Percentiles rank a stretch among this genome's conserved stretches.
Conservation (phyloP, 2,329 filamentous ascomycete species). For the Aspergillus puulaauensis region DNA sequence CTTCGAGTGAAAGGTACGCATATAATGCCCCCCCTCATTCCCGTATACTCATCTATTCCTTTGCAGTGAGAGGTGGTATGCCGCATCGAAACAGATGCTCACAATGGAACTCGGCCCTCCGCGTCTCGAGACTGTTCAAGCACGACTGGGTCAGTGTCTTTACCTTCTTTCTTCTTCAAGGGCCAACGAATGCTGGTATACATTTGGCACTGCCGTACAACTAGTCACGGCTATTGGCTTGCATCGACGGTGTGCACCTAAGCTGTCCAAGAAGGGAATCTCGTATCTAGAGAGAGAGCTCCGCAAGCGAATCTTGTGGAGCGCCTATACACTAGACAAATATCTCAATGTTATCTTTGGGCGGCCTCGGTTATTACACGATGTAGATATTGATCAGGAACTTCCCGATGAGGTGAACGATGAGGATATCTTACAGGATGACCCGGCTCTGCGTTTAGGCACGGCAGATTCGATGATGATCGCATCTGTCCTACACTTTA, state of each 20-base stretch:
- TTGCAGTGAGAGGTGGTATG: constrained; percentile 38
- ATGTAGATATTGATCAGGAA: constrained; percentile 64
- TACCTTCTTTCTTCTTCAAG: constrained; percentile 60
- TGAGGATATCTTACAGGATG: constrained; percentile 52
- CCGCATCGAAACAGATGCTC: constrained; percentile 36
- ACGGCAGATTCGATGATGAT: constrained; percentile 41
- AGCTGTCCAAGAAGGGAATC: constrained; percentile 28
- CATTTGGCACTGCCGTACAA: constrained; percentile 58
- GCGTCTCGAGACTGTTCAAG: constrained; percentile 58
- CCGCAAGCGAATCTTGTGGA: constrained; percentile 62
- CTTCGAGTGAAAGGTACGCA: constrained; percentile 30
- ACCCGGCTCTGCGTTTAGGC: constrained; percentile 35
- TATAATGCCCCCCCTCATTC: neutral
- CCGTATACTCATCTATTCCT: neutral
- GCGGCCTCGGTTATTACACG: constrained; percentile 59
- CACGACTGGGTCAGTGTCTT: constrained; percentile 57
- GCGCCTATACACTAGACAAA: constrained; percentile 61
- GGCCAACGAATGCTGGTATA: constrained; percentile 62
- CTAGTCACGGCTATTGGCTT: constrained; percentile 50
- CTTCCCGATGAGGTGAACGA: constrained; percentile 58
- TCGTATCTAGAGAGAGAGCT: constrained; percentile 49
- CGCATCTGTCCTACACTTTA: constrained; percentile 39
- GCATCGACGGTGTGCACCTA: constrained; percentile 33
- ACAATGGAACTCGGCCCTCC: constrained; percentile 54
- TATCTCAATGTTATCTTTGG: constrained; percentile 65